Base-by-base conservation (phyloP, 2,329 filamentous ascomycete species). In the Sclerotinia sclerotiorum region DNA sequence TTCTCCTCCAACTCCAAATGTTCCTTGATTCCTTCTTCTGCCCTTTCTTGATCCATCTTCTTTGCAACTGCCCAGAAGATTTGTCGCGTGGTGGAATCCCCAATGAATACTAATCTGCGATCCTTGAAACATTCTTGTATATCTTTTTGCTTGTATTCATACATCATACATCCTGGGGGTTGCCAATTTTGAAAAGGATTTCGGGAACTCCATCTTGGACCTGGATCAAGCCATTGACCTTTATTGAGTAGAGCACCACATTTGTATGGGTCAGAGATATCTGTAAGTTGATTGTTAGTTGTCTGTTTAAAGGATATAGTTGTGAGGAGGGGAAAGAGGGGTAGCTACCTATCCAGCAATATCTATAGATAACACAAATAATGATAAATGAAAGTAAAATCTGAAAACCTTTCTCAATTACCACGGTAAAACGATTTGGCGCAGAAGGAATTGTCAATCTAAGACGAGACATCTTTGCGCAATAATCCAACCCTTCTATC, bases 21-120 rank as follows among this genome's bases (percentile, higher is more conserved):
- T 27, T 77, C 76, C 1, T 75, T 71, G 21, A 79, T 76, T 42
- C 79, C 76, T 39, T 76, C 71, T 19, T 80, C 76, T 4, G 81
- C 80, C 39, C 77, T 76, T 21, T 76, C 71, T 27, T 77, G 76
- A 68, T 84, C 80, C 39, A 88, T 77, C 70, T 82, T 83, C 68
- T 78, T 80, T 24, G 82, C 82, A 3, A 82, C 80, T 62, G 85
- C 84, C 83, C 85, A 88, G 75, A 86, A 90, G 7, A 89, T 77
- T 72, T 88, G 84, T 17, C 87, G 83, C 10, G 84, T 82, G 1
- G 83, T 85, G 1, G 85, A 85, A 75, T 90, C 88, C 49, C 88
- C 88, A 35, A 84, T 81, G 71, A 90, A 87, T 21, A 88, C 80
- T n/a, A 89, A 73, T 62, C 81, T 82, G 10, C 82, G 82, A 19